Percentiles rank a stretch among this genome's conserved stretches.
These are phyloP conservation scores for Nicotiana noctiflora DNA, from an alignment of 257 asterid genomes.

Conservation along the genomic window DNA sequence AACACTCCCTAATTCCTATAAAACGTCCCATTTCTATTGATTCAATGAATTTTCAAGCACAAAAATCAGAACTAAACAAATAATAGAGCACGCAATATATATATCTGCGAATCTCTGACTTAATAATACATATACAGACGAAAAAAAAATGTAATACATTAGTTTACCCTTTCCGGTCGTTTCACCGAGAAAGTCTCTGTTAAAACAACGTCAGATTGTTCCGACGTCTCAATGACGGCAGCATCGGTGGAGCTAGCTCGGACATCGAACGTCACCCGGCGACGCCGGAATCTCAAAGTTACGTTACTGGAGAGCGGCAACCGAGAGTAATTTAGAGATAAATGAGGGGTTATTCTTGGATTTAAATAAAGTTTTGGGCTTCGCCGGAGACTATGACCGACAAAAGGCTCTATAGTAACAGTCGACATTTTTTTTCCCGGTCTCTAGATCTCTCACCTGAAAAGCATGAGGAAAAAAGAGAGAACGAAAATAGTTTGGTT, in stretches of 20 bases:
- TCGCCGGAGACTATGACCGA: slow-evolving; percentile 23
- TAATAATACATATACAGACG: not conserved
- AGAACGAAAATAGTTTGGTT: not conserved
- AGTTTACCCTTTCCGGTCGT: slow-evolving; percentile 45
- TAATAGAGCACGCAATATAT: not conserved
- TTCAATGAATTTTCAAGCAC: not conserved
- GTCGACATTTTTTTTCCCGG: slow-evolving; percentile 37
- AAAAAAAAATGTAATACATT: not conserved
- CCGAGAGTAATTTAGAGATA: slow-evolving; percentile 27
- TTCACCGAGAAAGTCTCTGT: slow-evolving; percentile 37
- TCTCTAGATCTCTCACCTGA: not conserved
- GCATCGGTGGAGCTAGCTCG: slow-evolving; percentile 41
- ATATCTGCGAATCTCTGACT: not conserved
- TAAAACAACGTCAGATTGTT: slow-evolving; percentile 34
- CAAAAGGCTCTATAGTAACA: slow-evolving; percentile 31
- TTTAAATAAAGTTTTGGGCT: slow-evolving; percentile 14
- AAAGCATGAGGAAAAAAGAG: not conserved
- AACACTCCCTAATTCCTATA: not conserved
- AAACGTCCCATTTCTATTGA: not conserved
- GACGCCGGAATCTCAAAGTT: slow-evolving; percentile 19
- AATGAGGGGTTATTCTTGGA: slow-evolving; percentile 18
- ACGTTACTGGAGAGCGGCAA: slow-evolving; percentile 20
- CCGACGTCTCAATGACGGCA: slow-evolving; percentile 37
- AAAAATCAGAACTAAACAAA: not conserved
- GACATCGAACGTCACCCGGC: not conserved